Conservation (phyloP, 1,284 basidiomycete genomes). For the Cryptococcus sp. region DNA sequence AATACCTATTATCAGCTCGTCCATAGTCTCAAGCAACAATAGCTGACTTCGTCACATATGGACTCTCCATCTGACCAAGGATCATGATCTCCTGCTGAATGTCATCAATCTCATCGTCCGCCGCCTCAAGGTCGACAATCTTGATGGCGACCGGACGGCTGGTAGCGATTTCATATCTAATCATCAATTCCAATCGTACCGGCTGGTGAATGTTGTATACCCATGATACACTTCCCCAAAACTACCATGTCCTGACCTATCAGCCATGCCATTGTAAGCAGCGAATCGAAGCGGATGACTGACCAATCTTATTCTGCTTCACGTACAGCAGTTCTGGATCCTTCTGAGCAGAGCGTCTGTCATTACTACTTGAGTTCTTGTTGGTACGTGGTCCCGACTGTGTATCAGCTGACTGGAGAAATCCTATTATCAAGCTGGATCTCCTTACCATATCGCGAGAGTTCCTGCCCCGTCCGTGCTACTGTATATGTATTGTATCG, state of each 20-base stretch:
- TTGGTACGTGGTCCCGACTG: too few relatives aligned
- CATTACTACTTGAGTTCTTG: too few relatives aligned
- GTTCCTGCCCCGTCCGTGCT: too few relatives aligned
- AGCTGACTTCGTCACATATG: slow-evolving; percentile 85
- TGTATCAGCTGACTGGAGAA: too few relatives aligned
- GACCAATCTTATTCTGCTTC: slow-evolving; percentile 92
- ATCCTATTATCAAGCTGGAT: too few relatives aligned
- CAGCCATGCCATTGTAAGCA: background rate
- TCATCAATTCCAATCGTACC: background rate
- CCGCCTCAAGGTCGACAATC: slow-evolving; percentile 97
- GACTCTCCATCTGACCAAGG: slow-evolving; percentile 92
- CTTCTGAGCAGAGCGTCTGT: slow-evolving; percentile 12
- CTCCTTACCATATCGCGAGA: too few relatives aligned
- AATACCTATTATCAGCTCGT: slow-evolving; percentile 59
- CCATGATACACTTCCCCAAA: slow-evolving; percentile 98
- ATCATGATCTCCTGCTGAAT: slow-evolving; percentile 99
- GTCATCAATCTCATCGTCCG: slow-evolving; percentile 99
- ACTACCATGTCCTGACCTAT: slow-evolving; percentile 75
- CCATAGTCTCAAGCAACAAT: slow-evolving; percentile 6
- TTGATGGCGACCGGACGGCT: slow-evolving; percentile 94
- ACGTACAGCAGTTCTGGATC: slow-evolving; percentile 95
- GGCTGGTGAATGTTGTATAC: slow-evolving; percentile 49
- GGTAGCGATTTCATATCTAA: slow-evolving; percentile 84
- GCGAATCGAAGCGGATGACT: slow-evolving; percentile 30
- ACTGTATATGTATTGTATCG: too few relatives aligned